A percentile compares a stretch with the other conserved stretches of the same genome.
phyloP scores from a whole-genome alignment of 805 yeast genomes.

The Candida chauliodis region DNA sequence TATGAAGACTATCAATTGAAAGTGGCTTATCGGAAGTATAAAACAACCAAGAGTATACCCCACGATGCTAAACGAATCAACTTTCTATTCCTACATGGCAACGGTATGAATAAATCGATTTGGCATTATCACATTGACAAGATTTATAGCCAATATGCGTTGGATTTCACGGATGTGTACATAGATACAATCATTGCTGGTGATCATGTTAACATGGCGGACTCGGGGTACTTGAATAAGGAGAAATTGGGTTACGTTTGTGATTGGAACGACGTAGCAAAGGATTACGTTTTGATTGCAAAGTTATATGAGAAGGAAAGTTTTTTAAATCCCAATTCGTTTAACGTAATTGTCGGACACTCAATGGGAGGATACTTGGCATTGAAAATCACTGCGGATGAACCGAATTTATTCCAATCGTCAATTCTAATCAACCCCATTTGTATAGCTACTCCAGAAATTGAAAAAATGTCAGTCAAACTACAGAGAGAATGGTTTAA shows the following conservation, averaged over 20 bases:
- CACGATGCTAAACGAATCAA: conserved; percentile 30
- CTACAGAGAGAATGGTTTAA: conserved; percentile 10
- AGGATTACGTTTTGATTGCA: conserved; percentile 49
- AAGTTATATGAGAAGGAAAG: conserved; percentile 32
- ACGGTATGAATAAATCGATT: conserved; percentile 61
- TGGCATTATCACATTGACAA: conserved; percentile 57
- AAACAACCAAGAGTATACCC: conserved; percentile 14
- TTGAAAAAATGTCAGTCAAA: conserved; percentile 7
- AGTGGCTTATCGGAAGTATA: conserved; percentile 48
- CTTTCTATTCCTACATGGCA: conserved; percentile 56
- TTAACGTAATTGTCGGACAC: conserved; percentile 59
- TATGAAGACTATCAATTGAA: conserved; percentile 39
- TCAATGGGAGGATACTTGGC: conserved; percentile 68
- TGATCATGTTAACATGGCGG: conserved; percentile 68
- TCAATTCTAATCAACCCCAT: conserved; percentile 65
- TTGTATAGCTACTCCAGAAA: conserved; percentile 22
- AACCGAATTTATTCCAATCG: conserved; percentile 53
- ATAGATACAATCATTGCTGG: conserved; percentile 17
- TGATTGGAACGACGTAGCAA: conserved; percentile 67
- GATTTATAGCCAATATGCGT: conserved; percentile 20
- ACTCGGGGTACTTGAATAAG: conserved; percentile 55
- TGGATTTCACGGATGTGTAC: conserved; percentile 7
- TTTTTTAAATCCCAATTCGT: conserved; percentile 25
- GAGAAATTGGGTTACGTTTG: conserved; percentile 51
- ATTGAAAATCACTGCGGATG: conserved; percentile 43